These are phyloP conservation scores for Metschnikowia dekortorum DNA, from an alignment of 805 yeast species.

Conservation along the genomic window DNA sequence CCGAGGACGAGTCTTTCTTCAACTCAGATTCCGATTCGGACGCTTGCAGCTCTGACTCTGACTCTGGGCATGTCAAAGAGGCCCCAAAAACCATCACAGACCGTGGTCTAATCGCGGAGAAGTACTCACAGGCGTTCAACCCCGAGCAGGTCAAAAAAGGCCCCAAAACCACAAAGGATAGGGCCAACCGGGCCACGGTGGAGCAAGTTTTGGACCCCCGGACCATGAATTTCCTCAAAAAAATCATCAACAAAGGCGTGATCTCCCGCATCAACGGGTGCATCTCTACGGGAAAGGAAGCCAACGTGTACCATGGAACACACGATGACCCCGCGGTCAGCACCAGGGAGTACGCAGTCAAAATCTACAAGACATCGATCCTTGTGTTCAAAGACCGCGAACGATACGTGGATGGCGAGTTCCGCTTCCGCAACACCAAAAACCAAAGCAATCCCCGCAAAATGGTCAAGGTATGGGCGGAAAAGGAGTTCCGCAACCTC, in stretches of 20 bases:
- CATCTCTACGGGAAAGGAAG: conserved; percentile 95
- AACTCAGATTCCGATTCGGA: not conserved
- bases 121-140: conserved; percentile 61
- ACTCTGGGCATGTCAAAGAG: not conserved
- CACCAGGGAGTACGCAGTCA: conserved; percentile 71
- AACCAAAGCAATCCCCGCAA: conserved; percentile 89
- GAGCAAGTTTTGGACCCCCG: conserved; percentile 96
- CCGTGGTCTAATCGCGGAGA: conserved; percentile 49
- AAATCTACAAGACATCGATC: conserved; percentile 93
- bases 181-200: conserved; percentile 92
- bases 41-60: not conserved
- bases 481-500: conserved; percentile 90
- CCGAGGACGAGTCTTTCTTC: not conserved
- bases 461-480: conserved; percentile 98
- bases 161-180: conserved; percentile 65
- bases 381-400: conserved; percentile 96
- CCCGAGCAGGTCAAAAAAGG: conserved; percentile 56
- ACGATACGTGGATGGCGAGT: conserved; percentile 94
- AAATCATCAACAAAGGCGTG: conserved; percentile 77
- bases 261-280: conserved; percentile 89
- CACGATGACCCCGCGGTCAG: conserved; percentile 52
- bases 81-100: conserved; percentile 28
- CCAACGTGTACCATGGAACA: conserved; percentile 77
- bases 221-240: conserved; percentile 76
- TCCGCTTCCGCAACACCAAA: conserved; percentile 80